phyloP scores from a whole-genome alignment of 2,329 filamentous ascomycete species.

The Curvularia eragrostidis region DNA sequence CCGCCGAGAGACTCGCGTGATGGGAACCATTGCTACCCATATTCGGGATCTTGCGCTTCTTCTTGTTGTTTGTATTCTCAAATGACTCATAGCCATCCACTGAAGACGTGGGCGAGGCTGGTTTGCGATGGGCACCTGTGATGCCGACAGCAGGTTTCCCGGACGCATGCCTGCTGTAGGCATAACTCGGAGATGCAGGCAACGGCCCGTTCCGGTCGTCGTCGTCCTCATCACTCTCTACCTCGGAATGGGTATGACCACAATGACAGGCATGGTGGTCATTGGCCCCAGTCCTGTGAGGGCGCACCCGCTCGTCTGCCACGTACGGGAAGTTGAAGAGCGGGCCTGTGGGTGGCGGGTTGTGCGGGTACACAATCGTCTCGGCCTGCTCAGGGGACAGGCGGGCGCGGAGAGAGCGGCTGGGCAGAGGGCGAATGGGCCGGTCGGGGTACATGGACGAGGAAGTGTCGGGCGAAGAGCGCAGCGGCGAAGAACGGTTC shows the following conservation, averaged over 20 bases:
- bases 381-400: conserved; percentile 85
- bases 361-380: conserved; percentile 80
- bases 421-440: conserved; percentile 90
- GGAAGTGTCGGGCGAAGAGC: conserved; percentile 68
- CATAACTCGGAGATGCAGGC: conserved; percentile 51
- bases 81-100: conserved; percentile 94
- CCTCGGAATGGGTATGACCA: conserved; percentile 55
- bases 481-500: conserved; percentile 50
- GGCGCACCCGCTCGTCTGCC: conserved; percentile 38
- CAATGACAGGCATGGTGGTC: conserved; percentile 58
- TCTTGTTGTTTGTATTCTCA: conserved; percentile 99
- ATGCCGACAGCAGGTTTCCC: conserved; percentile 32
- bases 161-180: conserved; percentile 43
- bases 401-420: conserved; percentile 83
- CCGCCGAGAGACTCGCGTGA: conserved; percentile 64
- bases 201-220: conserved; percentile 53
- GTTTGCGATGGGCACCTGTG: conserved; percentile 48
- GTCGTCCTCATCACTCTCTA: conserved; percentile 66
- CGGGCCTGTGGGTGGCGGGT: conserved; percentile 72
- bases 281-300: conserved; percentile 58
- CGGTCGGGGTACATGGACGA: conserved; percentile 86
- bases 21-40: conserved; percentile 73
- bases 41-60: conserved; percentile 96
- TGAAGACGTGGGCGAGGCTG: conserved; percentile 69
- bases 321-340: conserved; percentile 74